Base-by-base conservation (phyloP, 371 early-diverging fungal genomes). In the Nematocida homosporus region DNA sequence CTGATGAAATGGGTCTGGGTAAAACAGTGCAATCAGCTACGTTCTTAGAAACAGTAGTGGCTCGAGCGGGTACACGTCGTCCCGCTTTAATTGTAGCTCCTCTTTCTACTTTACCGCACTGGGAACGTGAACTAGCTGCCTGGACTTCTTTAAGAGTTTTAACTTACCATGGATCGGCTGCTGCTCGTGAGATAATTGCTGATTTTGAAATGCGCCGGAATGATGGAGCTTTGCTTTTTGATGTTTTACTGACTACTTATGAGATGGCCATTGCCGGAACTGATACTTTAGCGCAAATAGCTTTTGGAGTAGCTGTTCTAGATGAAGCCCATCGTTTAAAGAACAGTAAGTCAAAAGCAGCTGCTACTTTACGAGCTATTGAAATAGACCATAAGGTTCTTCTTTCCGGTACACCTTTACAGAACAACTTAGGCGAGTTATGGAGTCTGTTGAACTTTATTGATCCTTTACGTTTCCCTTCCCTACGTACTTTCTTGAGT, bases 241-340 rank as follows among this genome's bases (percentile, higher is more conserved):
- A 93, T 79, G 87, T 94, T 37, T 90, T 93, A 84, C 89, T 98
- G 41, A 96, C 99, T 1, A 93, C 95, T 0, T 97, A 94, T 79
- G 97, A 98, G 82, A 93, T 93, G 83, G 92, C 92, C 78, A 86
- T 96, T 66, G 83, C 89, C 52, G 94, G 93, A 79, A 90, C 91
- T 81, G 78, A 89, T 1, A 87, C 88, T 51, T 86, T 97, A 56
- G 88, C 88, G 65, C 90, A 91, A 79, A 86, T 95, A 56, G 84
- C 88, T 30, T 98, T 93, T 92, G 87, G 90, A 72, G 92, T 93
- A 77, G 88, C 93, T 54, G 88, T 97, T 55, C 90, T 99, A 72
- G 99, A 99, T 83, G 99, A 99, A 85, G 97, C 95, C 0, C 99
- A 99, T 80, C 89, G 97, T 64, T 91, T 99, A 85, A 99, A 99